Evolutionary conservation across 164 flowering plant genomes (phyloP), one percentile per base, ranked within the genome.

Genomic region (Paratinospora sagittata): DNA sequence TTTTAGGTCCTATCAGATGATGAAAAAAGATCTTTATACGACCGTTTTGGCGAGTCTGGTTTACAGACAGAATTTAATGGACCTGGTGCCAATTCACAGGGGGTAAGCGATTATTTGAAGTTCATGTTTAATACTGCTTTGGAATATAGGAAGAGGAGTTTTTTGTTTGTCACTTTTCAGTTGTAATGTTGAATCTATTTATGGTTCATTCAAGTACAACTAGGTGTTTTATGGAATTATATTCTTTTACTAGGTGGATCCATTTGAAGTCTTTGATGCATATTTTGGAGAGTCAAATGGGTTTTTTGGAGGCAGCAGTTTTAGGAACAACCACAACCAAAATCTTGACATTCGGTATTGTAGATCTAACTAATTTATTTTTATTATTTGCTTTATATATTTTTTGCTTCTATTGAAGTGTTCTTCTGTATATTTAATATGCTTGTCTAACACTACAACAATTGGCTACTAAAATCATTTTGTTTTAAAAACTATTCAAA

Each of bases 11-110:
- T 95, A 72, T 92, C 99, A 80, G 97, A 91, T 81, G 81, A 81
- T 77, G 97, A 95, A 79, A 95, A 91, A 78, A 86, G 96, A 75
- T 85, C 92, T 79, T 69, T 85, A 72, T 92, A 92, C 86, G 99
- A 95, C 80, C 92, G 87, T 68, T 91, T 85, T 90, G 97, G 99
- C 79, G 97, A 92, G 86, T 90, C 85, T 76, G 99, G 94, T 80
- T 76, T 92, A 69, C 82, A 77, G 45, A 90, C 85, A 75, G 92
- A 86, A 69, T 83, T 72, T 81, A 86, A 74, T 70, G 86, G 83
- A 47, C 72, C 88, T 17, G 80, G 73, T 70, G 72, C 71, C 65
- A 80, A 78, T 74, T 74, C 92, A 68, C 82, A 74, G 49, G 90
- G 85, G 85, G 97, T 92, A 85, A 72, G 85, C 36, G 65, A 43